Evolutionary conservation across 2,329 filamentous ascomycete genomes (phyloP).

Genomic region (Alternaria conjuncta): DNA sequence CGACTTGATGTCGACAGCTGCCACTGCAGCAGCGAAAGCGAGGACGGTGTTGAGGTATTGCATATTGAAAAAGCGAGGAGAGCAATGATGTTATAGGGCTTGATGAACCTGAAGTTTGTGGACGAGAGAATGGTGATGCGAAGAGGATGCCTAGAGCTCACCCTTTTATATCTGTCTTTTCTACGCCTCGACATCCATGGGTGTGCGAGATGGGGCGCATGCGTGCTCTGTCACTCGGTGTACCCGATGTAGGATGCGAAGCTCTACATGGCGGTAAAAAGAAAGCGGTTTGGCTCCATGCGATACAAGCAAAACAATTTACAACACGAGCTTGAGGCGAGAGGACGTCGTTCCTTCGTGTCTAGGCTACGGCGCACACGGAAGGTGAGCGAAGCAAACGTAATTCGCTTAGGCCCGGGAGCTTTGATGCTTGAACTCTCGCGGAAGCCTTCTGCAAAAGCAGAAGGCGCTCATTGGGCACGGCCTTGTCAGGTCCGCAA

Average conservation of each 20-base stretch:
- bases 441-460: neutral
- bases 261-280: neutral
- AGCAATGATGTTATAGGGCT: neutral
- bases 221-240: neutral
- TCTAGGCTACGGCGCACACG: neutral
- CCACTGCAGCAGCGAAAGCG: neutral
- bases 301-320: neutral
- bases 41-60: neutral
- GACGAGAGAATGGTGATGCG: neutral
- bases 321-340: neutral
- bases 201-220: neutral
- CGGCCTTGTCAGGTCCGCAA: neutral
- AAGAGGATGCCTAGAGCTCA: neutral
- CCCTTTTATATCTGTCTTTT: neutral
- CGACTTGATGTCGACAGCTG: neutral
- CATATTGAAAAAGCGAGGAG: neutral
- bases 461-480: neutral
- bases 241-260: neutral
- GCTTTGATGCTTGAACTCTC: neutral
- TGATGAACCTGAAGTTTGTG: conserved; percentile 1
- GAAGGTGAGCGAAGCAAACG: neutral
- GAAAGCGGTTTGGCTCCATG: neutral
- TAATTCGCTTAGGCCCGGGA: neutral
- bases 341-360: neutral
- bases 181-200: neutral